Conservation (phyloP, 2,329 filamentous ascomycete genomes). For the Fusarium veterinarium region DNA sequence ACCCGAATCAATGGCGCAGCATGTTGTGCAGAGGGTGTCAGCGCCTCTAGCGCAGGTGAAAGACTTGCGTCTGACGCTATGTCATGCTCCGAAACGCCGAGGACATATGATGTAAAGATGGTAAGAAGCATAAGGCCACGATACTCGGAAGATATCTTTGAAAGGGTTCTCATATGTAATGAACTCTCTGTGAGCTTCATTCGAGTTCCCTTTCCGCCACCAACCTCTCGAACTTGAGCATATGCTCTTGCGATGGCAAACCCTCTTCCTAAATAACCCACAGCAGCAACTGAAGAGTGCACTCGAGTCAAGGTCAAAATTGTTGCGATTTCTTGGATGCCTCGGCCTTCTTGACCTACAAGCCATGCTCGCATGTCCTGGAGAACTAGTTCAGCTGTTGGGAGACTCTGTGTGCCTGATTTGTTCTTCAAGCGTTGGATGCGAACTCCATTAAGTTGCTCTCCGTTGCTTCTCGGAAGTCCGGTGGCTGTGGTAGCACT, state of each 20-base stretch:
- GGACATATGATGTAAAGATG: constrained; percentile 63
- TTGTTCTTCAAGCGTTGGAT: constrained; percentile 80
- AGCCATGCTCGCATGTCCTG: constrained; percentile 72
- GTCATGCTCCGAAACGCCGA: constrained; percentile 65
- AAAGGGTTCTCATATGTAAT: constrained; percentile 69
- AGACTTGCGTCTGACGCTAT: constrained; percentile 1
- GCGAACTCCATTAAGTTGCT: constrained; percentile 72
- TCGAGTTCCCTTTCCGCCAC: constrained; percentile 56
- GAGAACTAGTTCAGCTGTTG: constrained; percentile 78
- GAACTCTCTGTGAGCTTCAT: constrained; percentile 63
- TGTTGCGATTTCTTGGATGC: constrained; percentile 74
- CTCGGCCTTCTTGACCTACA: constrained; percentile 73
- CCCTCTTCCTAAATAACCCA: constrained; percentile 66
- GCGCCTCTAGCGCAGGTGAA: constrained; percentile 39
- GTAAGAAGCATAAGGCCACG: constrained; percentile 66
- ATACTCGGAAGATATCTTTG: constrained; percentile 66
- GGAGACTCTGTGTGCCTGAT: constrained; percentile 75
- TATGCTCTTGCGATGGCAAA: constrained; percentile 69
- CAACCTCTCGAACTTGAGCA: constrained; percentile 66
- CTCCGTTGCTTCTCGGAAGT: constrained; percentile 38
- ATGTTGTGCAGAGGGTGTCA: constrained; percentile 51
- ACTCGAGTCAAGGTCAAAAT: constrained; percentile 75
- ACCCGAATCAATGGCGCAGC: constrained; percentile 63
- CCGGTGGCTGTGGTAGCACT: constrained; percentile 47
- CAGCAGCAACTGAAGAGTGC: constrained; percentile 65